Conservation (phyloP, 768 basidiomycete species). For the Scleroderma bovista region DNA sequence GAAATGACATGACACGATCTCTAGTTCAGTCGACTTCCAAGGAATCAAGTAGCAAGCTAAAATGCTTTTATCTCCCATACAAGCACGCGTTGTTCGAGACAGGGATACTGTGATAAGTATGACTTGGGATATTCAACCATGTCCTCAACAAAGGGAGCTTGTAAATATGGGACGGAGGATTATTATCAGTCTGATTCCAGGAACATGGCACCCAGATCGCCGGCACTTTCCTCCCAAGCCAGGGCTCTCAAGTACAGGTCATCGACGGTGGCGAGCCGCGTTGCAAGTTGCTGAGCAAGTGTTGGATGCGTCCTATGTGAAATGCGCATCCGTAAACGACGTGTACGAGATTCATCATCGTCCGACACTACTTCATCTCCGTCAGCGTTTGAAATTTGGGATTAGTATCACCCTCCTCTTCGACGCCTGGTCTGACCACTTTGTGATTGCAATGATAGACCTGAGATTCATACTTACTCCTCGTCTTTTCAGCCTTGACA, state of each 20-base stretch:
- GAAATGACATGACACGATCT: too few species aligned
- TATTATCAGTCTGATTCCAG: conserved; percentile 17
- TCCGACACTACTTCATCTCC: conserved; percentile 61
- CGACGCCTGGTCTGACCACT: conserved; percentile 21
- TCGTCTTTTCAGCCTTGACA: conserved; percentile 51
- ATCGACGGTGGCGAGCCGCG: conserved; percentile 23
- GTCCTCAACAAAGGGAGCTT: conserved; percentile 47
- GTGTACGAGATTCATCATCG: conserved; percentile 52
- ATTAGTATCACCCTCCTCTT: conserved; percentile 21
- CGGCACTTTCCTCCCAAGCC: conserved; percentile 14
- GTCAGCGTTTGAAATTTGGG: conserved; percentile 30
- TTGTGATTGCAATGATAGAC: conserved; percentile 7
- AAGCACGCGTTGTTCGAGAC: conserved; percentile 28
- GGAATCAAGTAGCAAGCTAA: too few species aligned
- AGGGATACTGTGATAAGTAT: conserved; percentile 6
- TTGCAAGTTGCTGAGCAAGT: conserved; percentile 22
- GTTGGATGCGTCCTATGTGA: conserved; percentile 12
- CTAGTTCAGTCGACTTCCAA: too few species aligned
- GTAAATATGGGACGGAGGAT: conserved; percentile 7
- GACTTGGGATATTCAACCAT: conserved; percentile 35
- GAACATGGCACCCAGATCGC: conserved; percentile 13
- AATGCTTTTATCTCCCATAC: conserved; percentile 29
- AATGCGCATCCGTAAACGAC: conserved; percentile 40
- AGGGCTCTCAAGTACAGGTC: conserved; percentile 19
- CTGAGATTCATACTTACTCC: too few species aligned